Evolutionary conservation across 345 rosid genomes (phyloP).

Genomic region (Syzygium aqueum): DNA sequence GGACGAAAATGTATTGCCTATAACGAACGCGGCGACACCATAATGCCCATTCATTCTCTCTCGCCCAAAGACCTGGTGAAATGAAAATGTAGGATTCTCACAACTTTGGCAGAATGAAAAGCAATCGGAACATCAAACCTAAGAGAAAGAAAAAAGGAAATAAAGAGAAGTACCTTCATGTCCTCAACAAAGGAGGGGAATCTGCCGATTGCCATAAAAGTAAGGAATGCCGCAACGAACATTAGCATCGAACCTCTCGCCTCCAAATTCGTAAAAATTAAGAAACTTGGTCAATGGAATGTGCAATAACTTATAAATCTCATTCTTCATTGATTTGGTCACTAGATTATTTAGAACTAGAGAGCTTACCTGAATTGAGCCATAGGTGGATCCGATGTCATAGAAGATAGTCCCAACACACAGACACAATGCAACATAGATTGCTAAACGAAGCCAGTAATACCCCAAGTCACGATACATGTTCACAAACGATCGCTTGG

Average conservation of each 20-base stretch:
- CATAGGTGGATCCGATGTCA: too few species aligned
- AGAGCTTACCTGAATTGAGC: constrained; percentile 42
- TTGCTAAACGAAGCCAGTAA: too few species aligned
- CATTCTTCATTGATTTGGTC: neutral
- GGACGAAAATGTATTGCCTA: constrained; percentile 41
- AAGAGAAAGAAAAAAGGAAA: neutral
- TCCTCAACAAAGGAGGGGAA: constrained; percentile 58
- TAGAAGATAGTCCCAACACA: too few species aligned
- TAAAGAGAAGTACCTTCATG: constrained; percentile 25
- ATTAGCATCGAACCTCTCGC: constrained; percentile 31
- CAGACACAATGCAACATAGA: too few species aligned
- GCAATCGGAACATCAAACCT: neutral
- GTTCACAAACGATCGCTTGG: too few species aligned
- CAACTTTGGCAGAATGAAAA: neutral
- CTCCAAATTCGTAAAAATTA: constrained; percentile 1
- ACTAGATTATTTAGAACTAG: neutral
- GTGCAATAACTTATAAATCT: neutral
- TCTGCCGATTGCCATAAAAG: constrained; percentile 47
- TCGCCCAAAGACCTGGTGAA: constrained; percentile 25
- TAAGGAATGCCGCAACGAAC: constrained; percentile 40
- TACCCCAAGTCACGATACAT: too few species aligned
- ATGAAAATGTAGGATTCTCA: too few species aligned
- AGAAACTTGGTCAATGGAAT: neutral
- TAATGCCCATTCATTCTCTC: constrained; percentile 54
- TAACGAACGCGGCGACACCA: constrained; percentile 32